Evolutionary conservation across 371 early-diverging fungal genomes (phyloP).

Genomic region (Phascolomyces articulosus): DNA sequence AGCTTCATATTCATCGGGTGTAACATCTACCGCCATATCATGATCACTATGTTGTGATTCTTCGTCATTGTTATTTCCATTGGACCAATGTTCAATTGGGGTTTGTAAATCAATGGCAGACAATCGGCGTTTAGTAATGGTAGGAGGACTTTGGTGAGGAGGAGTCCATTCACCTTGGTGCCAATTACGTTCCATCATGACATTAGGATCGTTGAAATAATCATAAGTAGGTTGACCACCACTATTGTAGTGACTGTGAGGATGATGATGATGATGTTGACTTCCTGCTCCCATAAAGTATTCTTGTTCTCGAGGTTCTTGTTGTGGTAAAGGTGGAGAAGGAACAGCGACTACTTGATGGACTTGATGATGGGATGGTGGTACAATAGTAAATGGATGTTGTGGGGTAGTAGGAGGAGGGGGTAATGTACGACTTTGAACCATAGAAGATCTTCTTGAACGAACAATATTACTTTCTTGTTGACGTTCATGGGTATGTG

Average conservation of each 20-base stretch:
- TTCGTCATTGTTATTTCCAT: conserved; percentile 10
- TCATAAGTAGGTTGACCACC: background rate
- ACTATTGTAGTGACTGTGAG: too few relatives aligned
- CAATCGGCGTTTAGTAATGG: conserved; percentile 15
- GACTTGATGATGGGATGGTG: background rate
- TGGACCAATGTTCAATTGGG: conserved; percentile 16
- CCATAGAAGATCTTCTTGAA: conserved; percentile 9
- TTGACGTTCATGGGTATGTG: conserved; percentile 48
- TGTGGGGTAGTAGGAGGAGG: conserved; percentile 8
- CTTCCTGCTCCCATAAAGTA: too few relatives aligned
- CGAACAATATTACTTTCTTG: too few relatives aligned
- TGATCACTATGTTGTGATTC: too few relatives aligned
- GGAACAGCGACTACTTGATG: background rate
- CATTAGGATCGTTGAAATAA: background rate
- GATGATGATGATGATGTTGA: too few relatives aligned
- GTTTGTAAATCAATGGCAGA: conserved; percentile 21
- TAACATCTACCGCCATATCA: conserved; percentile 27
- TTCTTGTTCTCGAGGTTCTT: background rate
- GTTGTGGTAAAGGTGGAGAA: background rate
- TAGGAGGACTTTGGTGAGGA: too few relatives aligned
- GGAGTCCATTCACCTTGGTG: conserved; percentile 1
- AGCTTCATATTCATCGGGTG: conserved; percentile 47
- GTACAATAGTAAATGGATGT: too few relatives aligned
- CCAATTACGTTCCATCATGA: background rate
- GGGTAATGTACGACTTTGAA: conserved; percentile 17